Evolutionary conservation across 768 basidiomycete species (phyloP).

Genomic region (Kwoniella botswanensis): DNA sequence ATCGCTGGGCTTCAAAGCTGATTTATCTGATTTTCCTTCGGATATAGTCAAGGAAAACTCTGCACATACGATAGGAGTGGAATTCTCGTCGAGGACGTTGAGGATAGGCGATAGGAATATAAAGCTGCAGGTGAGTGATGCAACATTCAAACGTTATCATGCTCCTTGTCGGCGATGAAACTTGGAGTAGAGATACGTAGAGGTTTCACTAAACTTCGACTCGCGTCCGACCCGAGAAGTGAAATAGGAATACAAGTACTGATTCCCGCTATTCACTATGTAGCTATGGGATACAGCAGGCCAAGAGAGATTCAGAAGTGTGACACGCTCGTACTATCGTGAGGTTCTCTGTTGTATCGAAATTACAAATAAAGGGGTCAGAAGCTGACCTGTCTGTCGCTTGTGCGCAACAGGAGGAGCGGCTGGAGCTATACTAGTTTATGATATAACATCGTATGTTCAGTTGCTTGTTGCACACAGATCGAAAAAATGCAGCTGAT

Average conservation of each 20-base stretch:
- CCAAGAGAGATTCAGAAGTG: conserved; percentile 88
- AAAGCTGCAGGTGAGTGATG: conserved; percentile 79
- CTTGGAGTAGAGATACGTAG: not conserved
- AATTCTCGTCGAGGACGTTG: conserved; percentile 93
- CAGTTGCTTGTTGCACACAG: conserved; percentile 58
- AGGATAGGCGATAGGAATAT: conserved; percentile 92
- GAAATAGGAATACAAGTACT: not conserved
- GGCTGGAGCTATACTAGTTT: conserved; percentile 58
- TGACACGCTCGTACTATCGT: conserved; percentile 88
- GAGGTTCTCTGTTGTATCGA: not conserved
- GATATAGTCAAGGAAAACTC: conserved; percentile 87
- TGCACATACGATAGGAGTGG: conserved; percentile 97
- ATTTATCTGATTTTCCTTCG: too few relatives aligned
- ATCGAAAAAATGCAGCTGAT: not conserved
- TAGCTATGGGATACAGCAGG: conserved; percentile 98
- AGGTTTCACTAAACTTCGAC: not conserved
- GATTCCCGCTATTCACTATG: not conserved
- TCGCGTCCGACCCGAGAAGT: not conserved
- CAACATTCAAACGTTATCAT: too few relatives aligned
- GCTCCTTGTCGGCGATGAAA: not conserved
- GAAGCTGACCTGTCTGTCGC: not conserved
- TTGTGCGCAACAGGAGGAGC: conserved; percentile 66
- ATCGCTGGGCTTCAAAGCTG: too few relatives aligned
- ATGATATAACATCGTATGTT: conserved; percentile 62
- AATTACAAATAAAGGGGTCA: not conserved